Percentiles rank a stretch among this genome's conserved stretches.
Evolutionary conservation across 345 rosid genomes (phyloP).

Genomic region (Populus simonii): DNA sequence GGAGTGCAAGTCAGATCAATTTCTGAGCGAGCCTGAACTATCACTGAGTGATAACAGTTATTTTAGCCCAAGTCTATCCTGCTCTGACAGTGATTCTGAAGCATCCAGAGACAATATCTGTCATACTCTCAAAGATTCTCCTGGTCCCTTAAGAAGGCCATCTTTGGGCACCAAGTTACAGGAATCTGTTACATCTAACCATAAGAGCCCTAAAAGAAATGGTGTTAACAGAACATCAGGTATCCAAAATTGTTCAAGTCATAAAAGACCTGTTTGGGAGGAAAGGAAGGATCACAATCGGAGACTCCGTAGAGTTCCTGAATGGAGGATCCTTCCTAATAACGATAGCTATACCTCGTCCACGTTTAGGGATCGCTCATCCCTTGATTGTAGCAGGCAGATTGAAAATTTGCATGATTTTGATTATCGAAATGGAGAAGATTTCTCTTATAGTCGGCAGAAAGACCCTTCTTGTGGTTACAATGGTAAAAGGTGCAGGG

Average conservation of each 20-base stretch:
- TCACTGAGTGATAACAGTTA: slow-evolving; percentile 41
- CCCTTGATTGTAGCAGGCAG: slow-evolving; percentile 27
- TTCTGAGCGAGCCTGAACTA: slow-evolving; percentile 34
- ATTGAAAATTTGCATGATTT: slow-evolving; percentile 25
- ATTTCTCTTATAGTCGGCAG: slow-evolving; percentile 23
- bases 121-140: slow-evolving; percentile 26
- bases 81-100: slow-evolving; percentile 40
- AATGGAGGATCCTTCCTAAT: slow-evolving; percentile 15
- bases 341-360: slow-evolving; percentile 17
- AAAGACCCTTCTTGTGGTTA: slow-evolving; percentile 23
- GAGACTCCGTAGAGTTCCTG: slow-evolving; percentile 26
- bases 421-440: slow-evolving; percentile 22
- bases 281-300: slow-evolving; percentile 15
- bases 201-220: slow-evolving; percentile 22
- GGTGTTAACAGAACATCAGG: slow-evolving; percentile 15
- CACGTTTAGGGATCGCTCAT: slow-evolving; percentile 25
- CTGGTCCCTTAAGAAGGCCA: slow-evolving; percentile 24
- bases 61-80: slow-evolving; percentile 41
- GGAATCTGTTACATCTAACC: slow-evolving; percentile 24
- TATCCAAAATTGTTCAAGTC: slow-evolving; percentile 18
- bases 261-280: slow-evolving; percentile 22
- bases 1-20: slow-evolving; percentile 28
- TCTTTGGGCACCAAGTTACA: slow-evolving; percentile 27
- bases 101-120: slow-evolving; percentile 29
- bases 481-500: slow-evolving; percentile 24